phyloP scores from a whole-genome alignment of 768 basidiomycete genomes.

The Gyrodon lividus region DNA sequence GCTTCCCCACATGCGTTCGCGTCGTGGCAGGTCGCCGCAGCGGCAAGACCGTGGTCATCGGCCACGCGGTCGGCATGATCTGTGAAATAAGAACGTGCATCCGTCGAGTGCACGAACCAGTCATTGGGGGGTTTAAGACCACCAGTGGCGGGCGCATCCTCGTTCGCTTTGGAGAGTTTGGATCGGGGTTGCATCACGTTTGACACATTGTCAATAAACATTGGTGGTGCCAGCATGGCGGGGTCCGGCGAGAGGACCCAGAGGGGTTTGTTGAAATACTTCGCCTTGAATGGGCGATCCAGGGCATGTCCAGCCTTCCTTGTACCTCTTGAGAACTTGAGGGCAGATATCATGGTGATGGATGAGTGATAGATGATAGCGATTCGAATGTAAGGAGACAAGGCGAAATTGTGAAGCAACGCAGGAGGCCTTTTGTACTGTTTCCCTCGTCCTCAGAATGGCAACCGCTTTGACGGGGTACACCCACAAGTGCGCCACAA shows the following conservation, averaged over 20 bases:
- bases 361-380: not conserved
- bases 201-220: slow-evolving; percentile 6
- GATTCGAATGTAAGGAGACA: not conserved
- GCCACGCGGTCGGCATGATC: slow-evolving; percentile 21
- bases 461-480: slow-evolving; percentile 9
- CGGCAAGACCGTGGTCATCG: not conserved
- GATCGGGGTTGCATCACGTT: slow-evolving; percentile 1
- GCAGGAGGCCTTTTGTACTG: slow-evolving; percentile 18
- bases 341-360: slow-evolving; percentile 7
- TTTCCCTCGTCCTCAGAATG: slow-evolving; percentile 2
- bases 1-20: slow-evolving; percentile 20
- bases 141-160: not conserved
- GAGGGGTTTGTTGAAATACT: slow-evolving; percentile 6
- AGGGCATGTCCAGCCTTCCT: not conserved
- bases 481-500: slow-evolving; percentile 2
- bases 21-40: slow-evolving; percentile 24
- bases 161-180: not conserved
- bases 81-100: slow-evolving; percentile 6
- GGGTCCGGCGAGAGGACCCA: slow-evolving; percentile 12
- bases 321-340: slow-evolving; percentile 1
- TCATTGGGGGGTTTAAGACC: not conserved
- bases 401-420: not conserved
- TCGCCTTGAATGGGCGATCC: not conserved
- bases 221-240: slow-evolving; percentile 4
- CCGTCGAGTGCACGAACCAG: slow-evolving; percentile 1